Evolutionary conservation across 225 moss, liverwort and hornwort species (phyloP).

Genomic region (Takakia lepidozioides): DNA sequence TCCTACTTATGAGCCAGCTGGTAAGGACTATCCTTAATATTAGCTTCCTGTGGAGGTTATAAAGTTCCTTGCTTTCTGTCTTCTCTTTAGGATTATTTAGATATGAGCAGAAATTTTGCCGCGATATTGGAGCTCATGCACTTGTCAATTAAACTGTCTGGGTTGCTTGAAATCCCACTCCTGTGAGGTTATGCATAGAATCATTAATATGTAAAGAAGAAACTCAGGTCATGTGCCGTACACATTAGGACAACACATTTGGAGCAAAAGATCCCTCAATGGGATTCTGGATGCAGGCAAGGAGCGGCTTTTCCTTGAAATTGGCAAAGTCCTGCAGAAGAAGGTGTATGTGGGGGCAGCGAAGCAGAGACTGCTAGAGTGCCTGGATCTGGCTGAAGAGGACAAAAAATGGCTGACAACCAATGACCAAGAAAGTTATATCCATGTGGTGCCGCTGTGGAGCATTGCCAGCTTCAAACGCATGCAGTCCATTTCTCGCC

Average conservation of each 20-base stretch:
- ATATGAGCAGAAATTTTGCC: too few species aligned
- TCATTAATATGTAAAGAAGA: too few species aligned
- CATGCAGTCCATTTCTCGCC: conserved; percentile 87
- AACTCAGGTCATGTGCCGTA: neutral
- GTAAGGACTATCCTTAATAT: too few species aligned
- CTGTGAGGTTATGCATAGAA: too few species aligned
- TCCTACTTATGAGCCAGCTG: too few species aligned
- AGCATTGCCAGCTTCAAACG: conserved; percentile 98
- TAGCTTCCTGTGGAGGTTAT: too few species aligned
- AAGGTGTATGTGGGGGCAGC: conserved; percentile 75
- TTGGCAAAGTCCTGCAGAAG: conserved; percentile 77
- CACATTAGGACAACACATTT: neutral
- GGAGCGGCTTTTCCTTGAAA: conserved; percentile 88
- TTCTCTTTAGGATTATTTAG: too few species aligned
- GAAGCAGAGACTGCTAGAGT: conserved; percentile 73
- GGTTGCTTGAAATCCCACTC: too few species aligned
- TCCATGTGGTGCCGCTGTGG: conserved; percentile 97
- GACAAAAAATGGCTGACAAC: conserved; percentile 77
- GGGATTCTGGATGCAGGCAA: conserved; percentile 42
- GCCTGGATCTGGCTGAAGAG: conserved; percentile 75
- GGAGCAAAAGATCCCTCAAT: too few species aligned
- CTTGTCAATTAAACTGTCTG: too few species aligned
- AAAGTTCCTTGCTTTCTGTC: too few species aligned
- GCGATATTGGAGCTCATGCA: too few species aligned
- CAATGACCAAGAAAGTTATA: conserved; percentile 81